These are phyloP conservation scores for Alisma plantagoaquatica DNA, from an alignment of 106 monocot genomes.

Conservation along the genomic window DNA sequence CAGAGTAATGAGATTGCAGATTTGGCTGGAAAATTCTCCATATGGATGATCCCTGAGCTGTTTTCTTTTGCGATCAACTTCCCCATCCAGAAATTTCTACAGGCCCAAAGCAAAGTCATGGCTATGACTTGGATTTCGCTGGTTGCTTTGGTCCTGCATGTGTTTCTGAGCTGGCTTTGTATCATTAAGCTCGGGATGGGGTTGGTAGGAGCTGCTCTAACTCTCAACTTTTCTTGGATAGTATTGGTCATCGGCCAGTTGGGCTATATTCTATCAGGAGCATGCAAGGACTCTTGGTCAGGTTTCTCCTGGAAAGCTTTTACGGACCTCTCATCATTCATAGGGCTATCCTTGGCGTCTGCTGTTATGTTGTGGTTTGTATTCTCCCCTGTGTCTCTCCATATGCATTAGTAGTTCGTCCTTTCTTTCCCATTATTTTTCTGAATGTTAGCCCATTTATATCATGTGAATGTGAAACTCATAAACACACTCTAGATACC, in stretches of 20 bases:
- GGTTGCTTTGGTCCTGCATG: conserved; percentile 21
- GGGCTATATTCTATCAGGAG: conserved; percentile 15
- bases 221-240: conserved; percentile 31
- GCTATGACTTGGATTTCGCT: conserved; percentile 29
- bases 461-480: neutral
- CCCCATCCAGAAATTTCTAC: conserved; percentile 33
- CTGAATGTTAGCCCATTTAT: neutral
- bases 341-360: conserved; percentile 25
- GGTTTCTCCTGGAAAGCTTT: conserved; percentile 37
- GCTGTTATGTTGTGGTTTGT: conserved; percentile 43
- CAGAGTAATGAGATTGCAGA: conserved; percentile 24
- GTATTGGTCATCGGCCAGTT: conserved; percentile 19
- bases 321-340: conserved; percentile 13
- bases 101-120: conserved; percentile 33
- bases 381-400: conserved; percentile 1
- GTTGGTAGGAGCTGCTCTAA: conserved; percentile 25
- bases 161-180: conserved; percentile 29
- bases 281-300: conserved; percentile 31
- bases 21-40: conserved; percentile 23
- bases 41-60: conserved; percentile 34
- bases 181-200: conserved; percentile 29
- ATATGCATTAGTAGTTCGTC: neutral
- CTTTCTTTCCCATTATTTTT: neutral
- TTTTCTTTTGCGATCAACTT: conserved; percentile 28
- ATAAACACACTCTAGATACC: too few species aligned